These are phyloP conservation scores for Fusarium verticillioides DNA, from an alignment of 2,329 filamentous ascomycete species.

Conservation along the genomic window DNA sequence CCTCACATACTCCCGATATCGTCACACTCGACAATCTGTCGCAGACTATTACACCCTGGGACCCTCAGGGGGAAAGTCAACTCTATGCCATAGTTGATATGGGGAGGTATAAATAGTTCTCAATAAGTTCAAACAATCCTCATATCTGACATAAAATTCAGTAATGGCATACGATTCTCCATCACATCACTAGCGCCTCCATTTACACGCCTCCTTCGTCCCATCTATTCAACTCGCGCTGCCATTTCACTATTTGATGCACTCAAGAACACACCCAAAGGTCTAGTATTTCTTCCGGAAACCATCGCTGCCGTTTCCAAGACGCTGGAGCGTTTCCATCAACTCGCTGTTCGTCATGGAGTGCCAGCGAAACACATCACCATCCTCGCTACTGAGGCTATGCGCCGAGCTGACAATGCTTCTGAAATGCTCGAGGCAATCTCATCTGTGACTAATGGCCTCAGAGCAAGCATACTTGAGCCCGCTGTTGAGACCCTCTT, in stretches of 20 bases:
- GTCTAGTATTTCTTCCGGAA: slow-evolving; percentile 58
- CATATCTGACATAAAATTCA: slow-evolving; percentile 46
- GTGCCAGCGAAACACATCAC: slow-evolving; percentile 74
- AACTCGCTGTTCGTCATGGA: slow-evolving; percentile 74
- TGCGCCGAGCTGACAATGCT: slow-evolving; percentile 81
- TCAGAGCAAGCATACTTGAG: slow-evolving; percentile 76
- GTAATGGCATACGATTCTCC: slow-evolving; percentile 94
- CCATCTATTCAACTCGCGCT: slow-evolving; percentile 80
- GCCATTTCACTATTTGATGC: slow-evolving; percentile 90
- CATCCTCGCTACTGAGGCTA: slow-evolving; percentile 89
- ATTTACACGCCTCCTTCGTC: slow-evolving; percentile 77
- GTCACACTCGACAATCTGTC: slow-evolving; percentile 64
- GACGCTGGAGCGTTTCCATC: slow-evolving; percentile 76
- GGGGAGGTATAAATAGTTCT: slow-evolving; percentile 60
- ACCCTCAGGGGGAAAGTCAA: slow-evolving; percentile 58
- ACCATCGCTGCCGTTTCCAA: slow-evolving; percentile 75
- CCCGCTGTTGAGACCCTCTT: slow-evolving; percentile 86
- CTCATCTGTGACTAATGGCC: slow-evolving; percentile 66
- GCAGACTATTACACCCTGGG: slow-evolving; percentile 61
- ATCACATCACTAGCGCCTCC: slow-evolving; percentile 83
- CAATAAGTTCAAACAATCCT: neutral
- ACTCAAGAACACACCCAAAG: slow-evolving; percentile 62
- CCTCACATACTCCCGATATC: slow-evolving; percentile 50
- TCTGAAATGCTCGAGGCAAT: slow-evolving; percentile 75
- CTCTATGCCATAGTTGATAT: slow-evolving; percentile 69